phyloP scores from a whole-genome alignment of 139 green algal species.

The Tetraselmis striata region DNA sequence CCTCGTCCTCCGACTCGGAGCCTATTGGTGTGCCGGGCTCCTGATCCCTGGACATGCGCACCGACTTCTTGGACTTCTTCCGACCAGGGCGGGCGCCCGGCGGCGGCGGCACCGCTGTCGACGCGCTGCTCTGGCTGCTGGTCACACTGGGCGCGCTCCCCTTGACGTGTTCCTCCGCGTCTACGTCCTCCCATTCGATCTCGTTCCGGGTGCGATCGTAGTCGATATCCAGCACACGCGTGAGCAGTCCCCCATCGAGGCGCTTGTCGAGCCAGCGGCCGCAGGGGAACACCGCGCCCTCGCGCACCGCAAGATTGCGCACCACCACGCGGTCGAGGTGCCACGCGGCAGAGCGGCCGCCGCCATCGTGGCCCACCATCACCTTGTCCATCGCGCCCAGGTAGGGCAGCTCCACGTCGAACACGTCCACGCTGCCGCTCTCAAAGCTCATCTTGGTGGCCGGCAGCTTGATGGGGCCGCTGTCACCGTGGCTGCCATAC shows the following conservation, averaged over 20 bases:
- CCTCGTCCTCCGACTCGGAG: not conserved
- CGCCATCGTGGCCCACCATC: constrained; percentile 6
- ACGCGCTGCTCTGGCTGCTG: not conserved
- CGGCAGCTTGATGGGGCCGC: constrained; percentile 5
- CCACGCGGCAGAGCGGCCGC: constrained; percentile 1
- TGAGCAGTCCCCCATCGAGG: constrained; percentile 4
- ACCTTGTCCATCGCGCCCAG: constrained; percentile 6
- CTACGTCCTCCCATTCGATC: not conserved
- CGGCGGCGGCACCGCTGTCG: not conserved
- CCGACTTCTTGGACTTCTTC: too few species aligned
- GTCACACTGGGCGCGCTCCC: not conserved
- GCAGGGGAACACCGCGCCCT: constrained; percentile 7
- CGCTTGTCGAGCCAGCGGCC: constrained; percentile 14
- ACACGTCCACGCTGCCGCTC: constrained; percentile 4
- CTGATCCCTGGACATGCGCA: too few species aligned
- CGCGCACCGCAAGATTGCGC: not conserved
- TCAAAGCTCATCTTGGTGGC: constrained; percentile 6
- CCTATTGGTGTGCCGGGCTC: not conserved
- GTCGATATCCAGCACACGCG: not conserved
- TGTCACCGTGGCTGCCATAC: constrained; percentile 5
- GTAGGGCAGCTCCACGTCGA: constrained; percentile 8
- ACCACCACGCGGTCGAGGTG: constrained; percentile 14
- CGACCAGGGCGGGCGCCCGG: too few species aligned
- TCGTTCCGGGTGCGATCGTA: not conserved
- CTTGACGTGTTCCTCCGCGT: not conserved